Evolutionary conservation across 2,329 filamentous ascomycete species (phyloP), one percentile per base, ranked within the genome.

Genomic region (Stachybotrys elegans): DNA sequence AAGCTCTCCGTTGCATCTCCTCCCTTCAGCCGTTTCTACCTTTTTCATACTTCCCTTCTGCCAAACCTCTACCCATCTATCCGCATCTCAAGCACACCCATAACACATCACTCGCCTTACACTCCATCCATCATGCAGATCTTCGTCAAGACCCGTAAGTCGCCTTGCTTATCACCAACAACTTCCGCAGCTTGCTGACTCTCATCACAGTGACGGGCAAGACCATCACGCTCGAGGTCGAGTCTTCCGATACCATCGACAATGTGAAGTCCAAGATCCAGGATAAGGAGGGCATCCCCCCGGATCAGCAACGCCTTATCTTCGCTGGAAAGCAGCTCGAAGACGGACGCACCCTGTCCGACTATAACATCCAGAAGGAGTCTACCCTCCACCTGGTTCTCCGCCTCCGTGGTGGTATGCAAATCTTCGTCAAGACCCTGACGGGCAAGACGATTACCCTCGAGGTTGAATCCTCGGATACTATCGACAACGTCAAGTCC

Each of bases 191-290:
- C 22, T 21, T 48, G 37, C 58, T 61, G 46, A 63, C 58, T 21
- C 42, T 41, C 25, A n/a, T 43, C 22, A 16, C 46, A 70, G 68
- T 95, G 61, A 95, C 91, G 70, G 90, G 90, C 61, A 68, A 69
- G 66, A 68, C 65, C 51, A 68, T 69, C 56, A 69, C 66, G 45
- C 63, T 68, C 32, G 75, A 94, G 72, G 89, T 95, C 5, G 89
- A 95, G 67, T 90, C 86, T 0, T 88, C 82, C 3, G 91, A 95
- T 61, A 95, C 91, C 40, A 95, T 95, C 69, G 91, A 95, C 76
- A 95, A 96, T 51, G 92, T 96, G 25, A 96, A 97, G 84, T 83
- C 79, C 40, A 97, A 96, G 82, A 97, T 96, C 41, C 92, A 97
- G 70, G 92, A 97, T 63, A 96, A 97, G 82, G 92, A 97, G 72